Conservation (phyloP, 2,329 filamentous ascomycete genomes). For the Lasiodiplodia hormozganensis region DNA sequence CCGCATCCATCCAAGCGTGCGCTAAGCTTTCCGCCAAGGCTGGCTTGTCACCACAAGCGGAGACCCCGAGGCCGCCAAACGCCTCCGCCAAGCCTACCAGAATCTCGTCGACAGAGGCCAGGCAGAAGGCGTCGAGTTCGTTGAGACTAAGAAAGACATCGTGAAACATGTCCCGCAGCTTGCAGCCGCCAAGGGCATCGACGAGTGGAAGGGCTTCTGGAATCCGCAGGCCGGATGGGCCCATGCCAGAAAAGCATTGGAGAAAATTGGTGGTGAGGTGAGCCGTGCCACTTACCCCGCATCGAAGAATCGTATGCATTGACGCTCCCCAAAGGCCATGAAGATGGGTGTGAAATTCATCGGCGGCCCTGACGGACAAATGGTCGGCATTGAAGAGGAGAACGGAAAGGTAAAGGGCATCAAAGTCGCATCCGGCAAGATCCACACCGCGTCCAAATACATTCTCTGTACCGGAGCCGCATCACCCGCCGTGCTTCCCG, state of each 20-base stretch:
- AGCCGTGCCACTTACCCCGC: slow-evolving; percentile 35
- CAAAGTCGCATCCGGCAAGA: slow-evolving; percentile 29
- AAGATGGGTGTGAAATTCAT: slow-evolving; percentile 32
- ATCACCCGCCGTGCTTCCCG: slow-evolving; percentile 31
- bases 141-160: slow-evolving; percentile 29
- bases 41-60: slow-evolving; percentile 32
- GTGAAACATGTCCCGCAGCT: slow-evolving; percentile 30
- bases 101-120: slow-evolving; percentile 28
- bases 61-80: slow-evolving; percentile 30
- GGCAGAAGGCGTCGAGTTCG: slow-evolving; percentile 30
- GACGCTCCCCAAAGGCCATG: slow-evolving; percentile 22
- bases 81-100: slow-evolving; percentile 31
- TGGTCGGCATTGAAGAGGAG: slow-evolving; percentile 29
- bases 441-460: slow-evolving; percentile 32
- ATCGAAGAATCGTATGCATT: background rate
- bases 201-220: slow-evolving; percentile 36
- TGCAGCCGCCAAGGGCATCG: slow-evolving; percentile 25
- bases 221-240: slow-evolving; percentile 36
- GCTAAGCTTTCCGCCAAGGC: slow-evolving; percentile 25
- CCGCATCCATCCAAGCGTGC: background rate
- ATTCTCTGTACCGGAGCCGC: slow-evolving; percentile 32
- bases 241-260: slow-evolving; percentile 30
- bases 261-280: slow-evolving; percentile 30
- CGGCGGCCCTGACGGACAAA: slow-evolving; percentile 32
- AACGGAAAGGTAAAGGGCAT: slow-evolving; percentile 27